A percentile compares a stretch with the other conserved stretches of the same genome.
phyloP scores from a whole-genome alignment of 208 protist genomes.

The Crithidia thermophila region DNA sequence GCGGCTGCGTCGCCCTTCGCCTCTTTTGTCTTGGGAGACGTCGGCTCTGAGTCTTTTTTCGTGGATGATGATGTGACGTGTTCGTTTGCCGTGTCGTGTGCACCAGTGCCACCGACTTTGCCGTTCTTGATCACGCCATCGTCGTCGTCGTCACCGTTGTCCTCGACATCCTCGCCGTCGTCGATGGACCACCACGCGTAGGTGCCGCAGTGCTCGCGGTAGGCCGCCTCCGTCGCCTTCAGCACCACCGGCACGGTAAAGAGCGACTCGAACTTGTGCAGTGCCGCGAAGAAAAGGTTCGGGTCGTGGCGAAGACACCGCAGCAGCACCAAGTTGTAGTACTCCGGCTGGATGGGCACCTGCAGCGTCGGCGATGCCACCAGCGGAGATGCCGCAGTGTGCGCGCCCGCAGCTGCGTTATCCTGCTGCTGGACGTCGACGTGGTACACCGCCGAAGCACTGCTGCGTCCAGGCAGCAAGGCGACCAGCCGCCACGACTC shows the following conservation, averaged over 20 bases:
- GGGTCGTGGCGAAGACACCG: conserved; percentile 49
- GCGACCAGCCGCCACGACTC: conserved; percentile 59
- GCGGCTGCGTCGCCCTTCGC: no score
- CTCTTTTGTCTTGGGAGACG: background rate
- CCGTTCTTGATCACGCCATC: background rate
- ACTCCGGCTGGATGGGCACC: conserved; percentile 45
- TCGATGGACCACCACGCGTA: conserved; percentile 20
- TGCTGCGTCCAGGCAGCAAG: conserved; percentile 40
- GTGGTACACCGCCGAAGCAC: conserved; percentile 20
- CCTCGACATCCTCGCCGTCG: conserved; percentile 1
- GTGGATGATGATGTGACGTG: no score
- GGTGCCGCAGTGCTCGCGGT: conserved; percentile 32
- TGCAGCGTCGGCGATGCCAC: conserved; percentile 12
- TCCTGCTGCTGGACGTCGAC: background rate
- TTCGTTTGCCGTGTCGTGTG: no score
- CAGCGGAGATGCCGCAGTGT: background rate
- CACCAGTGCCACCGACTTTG: no score
- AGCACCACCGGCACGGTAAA: conserved; percentile 43
- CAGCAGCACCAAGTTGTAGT: conserved; percentile 78
- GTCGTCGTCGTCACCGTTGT: background rate
- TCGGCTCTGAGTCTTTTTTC: background rate
- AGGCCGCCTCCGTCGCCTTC: conserved; percentile 42
- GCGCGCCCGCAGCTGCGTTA: background rate
- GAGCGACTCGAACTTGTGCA: conserved; percentile 31
- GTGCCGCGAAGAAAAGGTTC: conserved; percentile 31